Evolutionary conservation across 2,329 filamentous ascomycete species (phyloP).

Genomic region (Aureobasidium mangrovei): DNA sequence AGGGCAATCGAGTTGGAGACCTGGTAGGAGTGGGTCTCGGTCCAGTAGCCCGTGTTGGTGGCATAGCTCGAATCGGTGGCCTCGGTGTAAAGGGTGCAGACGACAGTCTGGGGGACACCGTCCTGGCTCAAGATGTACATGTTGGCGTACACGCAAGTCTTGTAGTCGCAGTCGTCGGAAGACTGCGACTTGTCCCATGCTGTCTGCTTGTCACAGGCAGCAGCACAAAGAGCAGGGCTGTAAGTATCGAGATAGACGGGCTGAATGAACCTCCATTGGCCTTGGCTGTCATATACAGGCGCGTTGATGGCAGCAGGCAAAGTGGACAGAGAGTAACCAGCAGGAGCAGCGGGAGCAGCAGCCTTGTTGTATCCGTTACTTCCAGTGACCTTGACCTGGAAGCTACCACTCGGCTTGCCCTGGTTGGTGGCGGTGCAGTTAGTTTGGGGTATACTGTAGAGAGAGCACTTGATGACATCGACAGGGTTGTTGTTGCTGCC

Average conservation of each 20-base stretch:
- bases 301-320: constrained; percentile 29
- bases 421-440: constrained; percentile 26
- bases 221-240: constrained; percentile 20
- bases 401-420: constrained; percentile 26
- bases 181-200: constrained; percentile 22
- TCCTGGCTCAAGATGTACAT: constrained; percentile 33
- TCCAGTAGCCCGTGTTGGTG: constrained; percentile 18
- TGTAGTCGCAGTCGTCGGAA: constrained; percentile 15
- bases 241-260: constrained; percentile 17
- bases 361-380: constrained; percentile 31
- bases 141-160: constrained; percentile 26
- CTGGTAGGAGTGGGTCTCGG: constrained; percentile 14
- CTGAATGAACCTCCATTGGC: constrained; percentile 23
- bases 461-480: constrained; percentile 27
- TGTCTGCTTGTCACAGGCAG: constrained; percentile 22
- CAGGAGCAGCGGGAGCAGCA: constrained; percentile 16
- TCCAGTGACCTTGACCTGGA: constrained; percentile 36
- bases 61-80: constrained; percentile 18
- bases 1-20: constrained; percentile 15
- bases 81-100: constrained; percentile 31
- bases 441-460: constrained; percentile 27
- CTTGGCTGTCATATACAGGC: constrained; percentile 20
- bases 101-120: constrained; percentile 28
- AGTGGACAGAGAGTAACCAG: constrained; percentile 21
- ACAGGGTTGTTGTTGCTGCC: constrained; percentile 12